Base-by-base conservation (phyloP, 2,329 filamentous ascomycete species). In the Endothia cerciana region DNA sequence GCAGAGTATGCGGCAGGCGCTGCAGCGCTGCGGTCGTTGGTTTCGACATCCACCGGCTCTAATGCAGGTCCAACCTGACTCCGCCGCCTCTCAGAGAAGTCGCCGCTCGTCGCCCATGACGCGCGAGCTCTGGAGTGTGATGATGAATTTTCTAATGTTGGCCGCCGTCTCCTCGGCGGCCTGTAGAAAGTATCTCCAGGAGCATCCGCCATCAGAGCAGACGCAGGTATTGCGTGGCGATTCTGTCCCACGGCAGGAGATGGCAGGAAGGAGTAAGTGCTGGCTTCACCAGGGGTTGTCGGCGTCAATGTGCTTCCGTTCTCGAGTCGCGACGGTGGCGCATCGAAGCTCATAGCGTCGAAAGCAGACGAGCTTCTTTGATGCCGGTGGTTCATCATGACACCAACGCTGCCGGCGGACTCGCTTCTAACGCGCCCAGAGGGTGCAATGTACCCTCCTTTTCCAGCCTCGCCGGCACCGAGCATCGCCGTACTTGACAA, bases 401-500 rank as follows among this genome's bases (percentile, higher is more conserved):
- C 80, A 30, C 83, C 81, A 65, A 87, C 82, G 71, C 87, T 89
- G 58, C 83, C 86, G 40, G 83, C 85, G 19, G 87, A 89, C 73
- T 86, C 84, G 74, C 87, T 89, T 74, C 87, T 81, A 11, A 88
- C 72, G 65, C 86, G 82, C 17, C 86, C 85, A 65, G 79, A 77
- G 3, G 81, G 79, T 78, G 83, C 81, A 55, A 81, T 75, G 69
- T 87, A 89, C 17, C 86, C 85, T 15, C 77, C 83, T 73, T 91
- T 90, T 64, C 87, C 85, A 45, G 88, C 85, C 58, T 88, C 87
- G 17, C 91, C 89, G 41, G 85, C 80, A 66, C 87, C 85, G 61
- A 97, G 81, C 85, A 97, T 97, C 22, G 89, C 91, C 41, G 91
- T 86, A 69, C 89, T 93, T 4, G 93, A 97, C 62, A 91, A 85